Percentiles rank a stretch among this genome's conserved stretches.
Conservation (phyloP, 768 basidiomycete genomes). For the Agrocybe chaxingu region DNA sequence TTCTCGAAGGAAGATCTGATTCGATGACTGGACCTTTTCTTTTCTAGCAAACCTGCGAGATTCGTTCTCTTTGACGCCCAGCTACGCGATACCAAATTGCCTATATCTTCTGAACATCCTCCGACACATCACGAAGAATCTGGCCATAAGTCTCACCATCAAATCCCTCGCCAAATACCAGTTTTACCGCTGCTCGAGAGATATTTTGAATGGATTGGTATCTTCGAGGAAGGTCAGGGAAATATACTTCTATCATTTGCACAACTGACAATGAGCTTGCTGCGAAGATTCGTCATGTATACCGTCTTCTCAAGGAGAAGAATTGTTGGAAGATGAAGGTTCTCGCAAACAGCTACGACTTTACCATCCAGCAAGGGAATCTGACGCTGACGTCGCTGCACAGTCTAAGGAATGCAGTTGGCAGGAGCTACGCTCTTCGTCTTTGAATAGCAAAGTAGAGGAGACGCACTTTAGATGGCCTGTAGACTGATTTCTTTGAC, state of each 20-base stretch:
- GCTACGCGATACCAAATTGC: slow-evolving; percentile 47
- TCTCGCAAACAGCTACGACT: slow-evolving; percentile 14
- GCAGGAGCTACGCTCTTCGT: neutral
- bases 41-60: slow-evolving; percentile 7
- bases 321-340: slow-evolving; percentile 7
- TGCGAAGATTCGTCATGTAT: slow-evolving; percentile 13
- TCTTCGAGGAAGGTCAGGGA: slow-evolving; percentile 38
- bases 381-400: neutral
- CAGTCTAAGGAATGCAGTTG: neutral
- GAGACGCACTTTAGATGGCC: slow-evolving; percentile 6
- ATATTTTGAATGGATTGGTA: slow-evolving; percentile 53
- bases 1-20: slow-evolving; percentile 2
- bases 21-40: slow-evolving; percentile 16
- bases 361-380: slow-evolving; percentile 6
- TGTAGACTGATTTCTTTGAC: neutral
- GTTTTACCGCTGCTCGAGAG: slow-evolving; percentile 41
- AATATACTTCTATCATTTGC: neutral
- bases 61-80: slow-evolving; percentile 62
- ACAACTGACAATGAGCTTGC: neutral
- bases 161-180: slow-evolving; percentile 26
- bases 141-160: slow-evolving; percentile 4
- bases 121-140: slow-evolving; percentile 11
- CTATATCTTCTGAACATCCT: slow-evolving; percentile 34
- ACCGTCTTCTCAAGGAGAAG: slow-evolving; percentile 24
- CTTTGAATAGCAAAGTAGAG: neutral